Base-by-base conservation (phyloP, 208 protist genomes). In the Phytomonas sp. region DNA sequence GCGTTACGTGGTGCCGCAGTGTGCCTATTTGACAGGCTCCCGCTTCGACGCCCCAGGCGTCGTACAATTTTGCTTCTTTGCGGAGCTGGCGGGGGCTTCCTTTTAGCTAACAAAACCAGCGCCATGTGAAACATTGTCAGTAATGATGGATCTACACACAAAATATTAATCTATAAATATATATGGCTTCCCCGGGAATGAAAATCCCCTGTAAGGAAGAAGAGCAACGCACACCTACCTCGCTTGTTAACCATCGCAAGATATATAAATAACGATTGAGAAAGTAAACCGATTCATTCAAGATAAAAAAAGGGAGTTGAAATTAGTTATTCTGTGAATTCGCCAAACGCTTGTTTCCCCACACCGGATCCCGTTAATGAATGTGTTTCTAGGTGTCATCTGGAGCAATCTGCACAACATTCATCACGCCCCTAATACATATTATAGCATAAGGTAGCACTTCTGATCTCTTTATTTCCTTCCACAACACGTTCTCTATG, bases 1-100 rank as follows among this genome's bases (percentile, higher is more conserved):
- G 12, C 60, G 64, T 19, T 2, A 31, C 33, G 29, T 60, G 64
- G 31, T 16, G 40, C 40, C 12, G 40, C 14, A 16, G 14, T 10
- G 31, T 31, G 64, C 31, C 40, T 68, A 31, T 12, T 12, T 2
- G 64, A 32, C 5, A 30, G 29, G 64, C 29, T 52, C 30, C 33
- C 29, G 12, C 10, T 34, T 34, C 64, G 64, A 49, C 64, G 64
- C 29, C 31, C 33, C 31, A 68, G 31, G 64, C 64, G 64, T 19
- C 40, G 3, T 11, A 60, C 29, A 34, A 68, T 42, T 49, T 68
- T 68, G 29, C n/a, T 3, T 31, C 36, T 10, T 12, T 34, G 33
- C 14, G 64, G 29, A 14, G 64, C 64, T 31, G 33, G 29, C 14
- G 33, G 33, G 33, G 64, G 64, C 40, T 68, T 68, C 33, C 33